Base-by-base conservation (phyloP, 331 rosid genomes). In the Saraca asoca region DNA sequence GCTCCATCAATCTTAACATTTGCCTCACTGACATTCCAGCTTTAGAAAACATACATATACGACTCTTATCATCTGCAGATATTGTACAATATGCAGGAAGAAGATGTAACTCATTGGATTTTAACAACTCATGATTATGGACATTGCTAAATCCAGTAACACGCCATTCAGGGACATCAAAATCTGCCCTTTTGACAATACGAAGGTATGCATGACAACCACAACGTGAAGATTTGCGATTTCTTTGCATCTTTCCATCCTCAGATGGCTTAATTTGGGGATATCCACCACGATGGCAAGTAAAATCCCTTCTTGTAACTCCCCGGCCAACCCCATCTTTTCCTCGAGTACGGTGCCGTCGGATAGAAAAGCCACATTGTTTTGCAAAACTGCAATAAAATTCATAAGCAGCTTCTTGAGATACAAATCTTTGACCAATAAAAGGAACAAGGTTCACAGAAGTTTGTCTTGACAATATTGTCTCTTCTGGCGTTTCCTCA, bases 1-100 rank as follows among this genome's bases (percentile, higher is more conserved):
- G 82, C 75, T 91, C 95, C 91, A 91, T 80, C 70, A 90, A 72
- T 78, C 97, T 82, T 66, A 91, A 56, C 97, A 91, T 91, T 74
- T 91, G 97, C 48, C 95, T 81, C 48, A 85, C 97, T 3, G 97
- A 88, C 97, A 91, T 91, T 64, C 95, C 95, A 57, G 97, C 97
- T 74, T 88, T 88, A 38, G 95, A 95, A 77, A 85, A 91, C 85
- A 85, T 80, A 72, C 97, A 91, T 63, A 91, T 88, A 63, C 87
- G 88, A 54, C 92, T 82, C 87, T 88, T 91, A 79, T 91, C 97
- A 69, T 91, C 95, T 0, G 95, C 74, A 46, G 97, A 82, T 58
- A 91, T 83, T 43, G 89, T 75, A 72, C 93, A 84, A 18, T 80
- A 82, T 13, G 95, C 80, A 2, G 87, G 91, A 71, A 85, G 87